phyloP scores from a whole-genome alignment of 2,329 filamentous ascomycete species.

The Madurella fahalii region DNA sequence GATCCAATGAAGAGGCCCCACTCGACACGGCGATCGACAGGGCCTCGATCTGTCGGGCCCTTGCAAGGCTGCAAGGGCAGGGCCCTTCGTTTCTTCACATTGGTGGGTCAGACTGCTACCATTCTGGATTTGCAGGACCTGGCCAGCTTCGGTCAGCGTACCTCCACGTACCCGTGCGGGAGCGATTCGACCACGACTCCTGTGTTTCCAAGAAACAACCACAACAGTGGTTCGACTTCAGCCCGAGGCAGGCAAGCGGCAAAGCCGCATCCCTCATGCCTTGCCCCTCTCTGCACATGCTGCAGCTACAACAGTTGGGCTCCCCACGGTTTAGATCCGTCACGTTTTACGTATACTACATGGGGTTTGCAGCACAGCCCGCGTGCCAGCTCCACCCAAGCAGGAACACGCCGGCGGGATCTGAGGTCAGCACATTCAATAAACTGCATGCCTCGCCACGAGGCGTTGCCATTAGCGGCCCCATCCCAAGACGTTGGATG shows the following conservation, averaged over 20 bases:
- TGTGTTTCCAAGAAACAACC: not conserved
- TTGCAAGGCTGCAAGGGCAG: conserved; percentile 8
- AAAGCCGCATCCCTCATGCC: not conserved
- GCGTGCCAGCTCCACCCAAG: too few relatives aligned
- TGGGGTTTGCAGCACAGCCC: not conserved
- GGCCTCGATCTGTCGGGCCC: not conserved
- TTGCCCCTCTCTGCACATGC: not conserved
- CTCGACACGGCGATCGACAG: not conserved
- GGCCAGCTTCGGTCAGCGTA: too few relatives aligned
- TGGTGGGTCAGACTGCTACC: too few relatives aligned
- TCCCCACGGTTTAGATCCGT: not conserved
- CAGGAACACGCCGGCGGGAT: not conserved
- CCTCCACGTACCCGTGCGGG: not conserved
- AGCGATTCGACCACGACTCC: not conserved
- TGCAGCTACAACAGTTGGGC: not conserved
- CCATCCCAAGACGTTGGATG: not conserved
- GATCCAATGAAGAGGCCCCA: too few relatives aligned
- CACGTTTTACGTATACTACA: not conserved
- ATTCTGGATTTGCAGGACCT: too few relatives aligned
- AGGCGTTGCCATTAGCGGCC: not conserved
- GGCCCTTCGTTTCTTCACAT: not conserved
- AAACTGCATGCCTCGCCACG: not conserved
- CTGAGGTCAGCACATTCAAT: not conserved
- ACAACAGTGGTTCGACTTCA: not conserved
- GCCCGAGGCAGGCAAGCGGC: conserved; percentile 5